Base-by-base conservation (phyloP, 805 yeast species). In the Pichia occidentalis region DNA sequence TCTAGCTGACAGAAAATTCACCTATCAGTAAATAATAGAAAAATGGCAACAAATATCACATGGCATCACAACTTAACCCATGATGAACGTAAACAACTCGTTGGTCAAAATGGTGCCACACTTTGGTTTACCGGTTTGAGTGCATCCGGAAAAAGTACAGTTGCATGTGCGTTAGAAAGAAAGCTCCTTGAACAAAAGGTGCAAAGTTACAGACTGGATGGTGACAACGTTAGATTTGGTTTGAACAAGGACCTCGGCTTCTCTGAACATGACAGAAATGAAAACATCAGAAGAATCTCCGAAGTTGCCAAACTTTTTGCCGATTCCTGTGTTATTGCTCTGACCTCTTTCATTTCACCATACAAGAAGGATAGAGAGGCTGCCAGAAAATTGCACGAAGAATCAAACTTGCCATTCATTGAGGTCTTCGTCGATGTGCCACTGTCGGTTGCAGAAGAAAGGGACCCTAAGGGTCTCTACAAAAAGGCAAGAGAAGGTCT, bases 401-500 rank as follows among this genome's bases (percentile, higher is more conserved):
- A 77, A 43, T 75, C 80, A 47, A 72, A 72, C 29, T 66, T 90
- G 45, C 90, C 95, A 37, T 88, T 88, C 54, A 74, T 88, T 39
- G 97, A 88, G 67, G 94, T 90, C 7, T 87, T 66, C 50, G 90
- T 88, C 25, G 95, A 88, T 60, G 97, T 87, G 31, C 97, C 97
- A 24, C 70, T 90, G 36, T 87, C 81, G 54, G 86, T 90, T 45
- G 97, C 97, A 35, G 97, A 90, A 69, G 74, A 85, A 62, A 85
- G 97, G 67, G 97, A 90, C 62, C 97, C 97, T 47, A 90, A 90
- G 68, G 97, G 97, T 10, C 68, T 90, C 49, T 90, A 90, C 70
- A 87, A 87, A 65, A 90, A 90, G 72, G 97, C 97, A 13, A 78
- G 97, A 61, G 92, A 87, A 55, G 97, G 97, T 24, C 67, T 82